Base-by-base conservation (phyloP, 495 filamentous ascomycete genomes). In the Durotheca rogersii region DNA sequence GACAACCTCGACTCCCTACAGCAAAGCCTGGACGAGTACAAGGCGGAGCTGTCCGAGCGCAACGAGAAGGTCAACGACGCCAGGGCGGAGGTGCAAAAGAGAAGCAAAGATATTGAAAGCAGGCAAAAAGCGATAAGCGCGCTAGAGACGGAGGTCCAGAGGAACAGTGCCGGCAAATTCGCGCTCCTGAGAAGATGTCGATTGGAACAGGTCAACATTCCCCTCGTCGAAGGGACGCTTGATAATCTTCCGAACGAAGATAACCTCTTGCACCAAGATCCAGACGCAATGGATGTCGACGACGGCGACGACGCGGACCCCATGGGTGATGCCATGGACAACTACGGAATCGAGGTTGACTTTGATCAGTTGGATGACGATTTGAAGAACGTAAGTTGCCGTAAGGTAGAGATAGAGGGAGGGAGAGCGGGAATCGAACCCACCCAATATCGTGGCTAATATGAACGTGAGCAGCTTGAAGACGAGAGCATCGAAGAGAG, bases 271-370 rank as follows among this genome's bases (percentile, higher is more conserved):
- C 73, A 77, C 32, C 74, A 81, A 42, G 83, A 90, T 54, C 81
- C 81, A 15, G 89, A 95, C 56, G 87, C 87, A 1, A 95, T 96
- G 90, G 90, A 95, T 56, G 73, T 95, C 14, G 88, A 89, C 44
- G 86, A 89, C 41, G 79, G 75, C 16, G 81, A 82, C 32, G 85
- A 82, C 45, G 73, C 76, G 2, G 79, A 86, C 11, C 59, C 73
- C 11, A 70, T 78, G 44, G 74, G 71, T 7, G 70, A 72, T 23
- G 68, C 74, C 33, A 64, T 80, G 64, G 82, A 92, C 58, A 89
- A 96, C 66, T 93, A 95, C 62, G 94, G 94, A 41, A 95, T 99
- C 49, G 86, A 93, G 51, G 76, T 94, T 42, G 83, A 95, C 67
- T 99, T 94, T 71, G 83, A 88, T 40, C 80, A 82, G 39, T 80